Evolutionary conservation across 139 green algal genomes (phyloP), one percentile per base, ranked within the genome.

Genomic region (Ulvella scutata): DNA sequence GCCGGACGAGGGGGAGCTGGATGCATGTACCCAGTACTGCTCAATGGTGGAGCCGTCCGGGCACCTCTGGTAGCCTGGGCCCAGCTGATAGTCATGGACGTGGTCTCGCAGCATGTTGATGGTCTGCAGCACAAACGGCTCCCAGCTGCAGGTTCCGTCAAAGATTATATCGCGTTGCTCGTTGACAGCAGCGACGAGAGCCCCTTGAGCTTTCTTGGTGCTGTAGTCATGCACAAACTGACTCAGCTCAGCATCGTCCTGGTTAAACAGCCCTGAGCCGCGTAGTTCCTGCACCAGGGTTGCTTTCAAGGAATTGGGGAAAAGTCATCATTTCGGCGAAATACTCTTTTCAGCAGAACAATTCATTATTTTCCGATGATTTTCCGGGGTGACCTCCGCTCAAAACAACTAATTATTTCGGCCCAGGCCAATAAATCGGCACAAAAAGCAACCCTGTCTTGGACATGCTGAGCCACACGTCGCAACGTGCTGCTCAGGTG

Each of bases 81-180:
- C 80, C 23, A 79, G 61, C 13, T 61, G 23, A 79, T 87, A 87
- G 62, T 77, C 77, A 72, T 80, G 78, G 59, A 43, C 20, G 61
- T 84, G 76, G 43, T 87, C 83, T 28, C 83, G 38, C n/a, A 78
- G 80, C 83, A 87, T 87, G 23, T 43, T 77, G 28, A 87, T 79
- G 23, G 80, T 84, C 74, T 85, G 80, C 61, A 83, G 37, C 60
- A 87, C 83, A 74, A 87, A 87, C 0, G 83, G 83, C 7, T 77
- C 43, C 79, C 80, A 85, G 34, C 77, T 85, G 80, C 85, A 85
- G 43, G 83, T 87, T 39, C 78, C 80, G 26, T 85, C 81, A 77
- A 85, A 85, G 4, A 85, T 75, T 10, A 85, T 62, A 60, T 84
- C 79, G 40, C 72, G 60, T 76, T 85, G 83, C 62, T 78, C n/a